phyloP scores from a whole-genome alignment of 441 rosid genomes.

The Melianthus villosus region DNA sequence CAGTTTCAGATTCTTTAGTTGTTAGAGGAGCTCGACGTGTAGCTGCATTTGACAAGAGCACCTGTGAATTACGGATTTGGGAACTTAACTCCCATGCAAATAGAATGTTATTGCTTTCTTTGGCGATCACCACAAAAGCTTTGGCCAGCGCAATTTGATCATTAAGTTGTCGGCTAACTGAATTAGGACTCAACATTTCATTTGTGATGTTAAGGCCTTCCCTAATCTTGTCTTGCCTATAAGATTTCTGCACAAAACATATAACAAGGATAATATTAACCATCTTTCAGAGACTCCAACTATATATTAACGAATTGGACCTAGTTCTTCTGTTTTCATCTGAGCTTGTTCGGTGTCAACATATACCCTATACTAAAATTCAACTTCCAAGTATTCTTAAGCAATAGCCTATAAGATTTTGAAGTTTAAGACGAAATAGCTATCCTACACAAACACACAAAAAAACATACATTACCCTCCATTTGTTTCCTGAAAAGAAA shows the following conservation, averaged over 20 bases:
- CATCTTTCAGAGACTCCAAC: too few species aligned
- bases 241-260: constrained; percentile 49
- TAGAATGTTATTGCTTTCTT: constrained; percentile 87
- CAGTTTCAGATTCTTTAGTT: constrained; percentile 51
- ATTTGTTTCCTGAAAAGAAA: too few species aligned
- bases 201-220: constrained; percentile 72
- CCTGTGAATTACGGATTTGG: constrained; percentile 79
- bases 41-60: constrained; percentile 69
- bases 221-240: constrained; percentile 32
- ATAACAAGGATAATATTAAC: too few species aligned
- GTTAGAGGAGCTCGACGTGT: constrained; percentile 62
- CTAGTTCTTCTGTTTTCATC: too few species aligned
- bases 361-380: too few species aligned
- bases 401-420: too few species aligned
- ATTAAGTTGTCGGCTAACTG: constrained; percentile 67
- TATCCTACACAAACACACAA: too few species aligned
- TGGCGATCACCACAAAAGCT: constrained; percentile 88
- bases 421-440: too few species aligned
- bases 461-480: too few species aligned
- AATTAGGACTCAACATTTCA: constrained; percentile 63
- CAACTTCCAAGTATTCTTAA: too few species aligned
- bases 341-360: too few species aligned
- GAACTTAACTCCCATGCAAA: constrained; percentile 98
- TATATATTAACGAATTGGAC: too few species aligned
- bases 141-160: constrained; percentile 92